Percentiles rank a stretch among this genome's conserved stretches.
These are phyloP conservation scores for Piper betle DNA, from an alignment of 164 flowering plant genomes.

Conservation along the genomic window DNA sequence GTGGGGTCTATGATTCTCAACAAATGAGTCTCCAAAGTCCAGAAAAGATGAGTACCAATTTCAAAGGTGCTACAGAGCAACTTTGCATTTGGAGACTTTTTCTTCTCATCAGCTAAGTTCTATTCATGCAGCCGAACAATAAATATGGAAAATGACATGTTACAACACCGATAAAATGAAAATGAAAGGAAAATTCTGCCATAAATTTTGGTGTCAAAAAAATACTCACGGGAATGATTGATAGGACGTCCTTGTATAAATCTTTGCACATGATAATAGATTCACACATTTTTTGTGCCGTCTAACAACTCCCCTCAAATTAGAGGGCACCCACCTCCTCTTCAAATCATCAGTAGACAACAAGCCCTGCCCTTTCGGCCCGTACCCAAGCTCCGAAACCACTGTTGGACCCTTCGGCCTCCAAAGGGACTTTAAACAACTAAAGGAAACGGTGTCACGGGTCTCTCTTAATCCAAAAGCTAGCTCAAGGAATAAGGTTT, in stretches of 20 bases:
- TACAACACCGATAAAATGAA: neutral
- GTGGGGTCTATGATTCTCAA: constrained; percentile 19
- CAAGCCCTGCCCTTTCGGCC: no score
- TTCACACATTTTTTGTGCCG: no score
- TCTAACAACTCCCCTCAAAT: no score
- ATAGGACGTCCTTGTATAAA: constrained; percentile 38
- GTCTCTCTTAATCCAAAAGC: no score
- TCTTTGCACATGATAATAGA: constrained; percentile 57
- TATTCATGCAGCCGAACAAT: constrained; percentile 11
- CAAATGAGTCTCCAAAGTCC: constrained; percentile 55
- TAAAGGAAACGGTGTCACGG: no score
- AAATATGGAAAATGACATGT: no score
- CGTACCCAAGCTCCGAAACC: no score
- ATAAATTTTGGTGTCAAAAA: neutral
- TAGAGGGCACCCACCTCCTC: no score
- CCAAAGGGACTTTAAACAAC: no score
- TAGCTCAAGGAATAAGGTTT: no score
- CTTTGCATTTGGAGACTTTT: constrained; percentile 27
- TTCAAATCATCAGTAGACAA: no score
- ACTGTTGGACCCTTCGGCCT: no score
- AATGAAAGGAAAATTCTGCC: neutral
- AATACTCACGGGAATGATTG: constrained; percentile 39
- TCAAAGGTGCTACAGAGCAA: constrained; percentile 48
- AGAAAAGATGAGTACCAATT: constrained; percentile 44
- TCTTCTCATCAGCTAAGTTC: constrained; percentile 40